A percentile compares a stretch with the other conserved stretches of the same genome.
phyloP scores from a whole-genome alignment of 2,329 filamentous ascomycete genomes.

The Didymella pinodella region DNA sequence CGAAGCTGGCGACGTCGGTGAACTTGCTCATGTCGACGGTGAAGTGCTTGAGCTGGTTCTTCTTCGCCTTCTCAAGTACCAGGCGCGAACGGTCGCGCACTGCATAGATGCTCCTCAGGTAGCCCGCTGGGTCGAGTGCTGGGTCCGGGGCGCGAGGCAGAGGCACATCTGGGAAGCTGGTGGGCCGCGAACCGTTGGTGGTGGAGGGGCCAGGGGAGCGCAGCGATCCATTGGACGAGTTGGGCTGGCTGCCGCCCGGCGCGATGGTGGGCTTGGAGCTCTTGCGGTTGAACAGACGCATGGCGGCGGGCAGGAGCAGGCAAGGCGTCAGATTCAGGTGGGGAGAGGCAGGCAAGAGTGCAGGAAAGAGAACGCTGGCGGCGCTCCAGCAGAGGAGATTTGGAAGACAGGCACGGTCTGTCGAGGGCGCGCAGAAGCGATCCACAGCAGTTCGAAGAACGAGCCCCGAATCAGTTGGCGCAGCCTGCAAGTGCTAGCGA shows the following conservation, averaged over 20 bases:
- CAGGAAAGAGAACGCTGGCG: conserved; percentile 13
- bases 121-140: conserved; percentile 84
- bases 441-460: conserved; percentile 26
- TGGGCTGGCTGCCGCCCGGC: conserved; percentile 50
- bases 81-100: conserved; percentile 81
- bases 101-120: conserved; percentile 87
- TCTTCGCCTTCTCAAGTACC: conserved; percentile 77
- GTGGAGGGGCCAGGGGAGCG: conserved; percentile 59
- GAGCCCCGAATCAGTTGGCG: conserved; percentile 22
- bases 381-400: conserved; percentile 26
- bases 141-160: conserved; percentile 88
- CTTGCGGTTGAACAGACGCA: conserved; percentile 64
- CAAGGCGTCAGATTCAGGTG: neutral
- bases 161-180: conserved; percentile 74
- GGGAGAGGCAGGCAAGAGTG: conserved; percentile 12
- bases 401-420: conserved; percentile 14
- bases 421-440: conserved; percentile 29
- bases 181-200: conserved; percentile 49
- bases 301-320: conserved; percentile 37
- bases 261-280: conserved; percentile 52
- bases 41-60: conserved; percentile 83
- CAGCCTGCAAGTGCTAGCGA: conserved; percentile 5
- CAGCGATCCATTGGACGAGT: conserved; percentile 58
- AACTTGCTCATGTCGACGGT: conserved; percentile 88
- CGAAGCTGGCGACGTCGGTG: conserved; percentile 81